Conservation (phyloP, 352 stramenopile genomes). For the Phytophthora fragariae region DNA sequence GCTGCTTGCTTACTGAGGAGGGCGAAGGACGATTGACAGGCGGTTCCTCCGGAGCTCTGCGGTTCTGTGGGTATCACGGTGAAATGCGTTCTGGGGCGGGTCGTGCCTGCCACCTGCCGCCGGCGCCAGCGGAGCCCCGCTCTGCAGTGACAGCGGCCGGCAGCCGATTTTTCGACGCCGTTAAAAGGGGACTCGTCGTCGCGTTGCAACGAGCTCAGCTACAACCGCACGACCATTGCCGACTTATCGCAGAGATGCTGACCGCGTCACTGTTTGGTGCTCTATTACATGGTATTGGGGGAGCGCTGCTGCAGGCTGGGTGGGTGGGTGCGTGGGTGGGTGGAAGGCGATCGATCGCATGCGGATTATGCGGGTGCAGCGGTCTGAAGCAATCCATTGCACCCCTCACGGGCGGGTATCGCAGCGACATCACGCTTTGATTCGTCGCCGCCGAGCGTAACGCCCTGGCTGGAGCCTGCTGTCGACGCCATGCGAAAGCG, state of each 20-base stretch:
- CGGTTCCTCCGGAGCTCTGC: slow-evolving; percentile 6
- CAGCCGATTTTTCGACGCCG: slow-evolving; percentile 30
- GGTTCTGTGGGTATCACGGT: slow-evolving; percentile 11
- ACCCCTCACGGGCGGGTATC: slow-evolving; percentile 7
- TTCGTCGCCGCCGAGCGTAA: not conserved
- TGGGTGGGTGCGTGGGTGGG: not conserved
- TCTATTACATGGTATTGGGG: no score
- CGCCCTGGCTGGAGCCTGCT: slow-evolving; percentile 4
- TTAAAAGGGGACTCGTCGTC: slow-evolving; percentile 12
- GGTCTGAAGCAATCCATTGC: not conserved
- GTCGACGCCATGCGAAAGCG: no score
- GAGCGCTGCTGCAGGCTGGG: not conserved
- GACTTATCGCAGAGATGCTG: slow-evolving; percentile 24
- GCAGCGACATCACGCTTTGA: slow-evolving; percentile 31
- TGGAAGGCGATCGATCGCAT: not conserved
- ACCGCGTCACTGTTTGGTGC: not conserved
- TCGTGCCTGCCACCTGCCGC: not conserved
- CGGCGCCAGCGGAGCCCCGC: not conserved
- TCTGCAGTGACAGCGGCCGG: slow-evolving; percentile 6
- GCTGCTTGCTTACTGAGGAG: no score
- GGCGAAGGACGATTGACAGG: not conserved
- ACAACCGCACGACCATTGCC: slow-evolving; percentile 11
- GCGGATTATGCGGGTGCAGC: not conserved
- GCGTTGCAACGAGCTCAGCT: not conserved
- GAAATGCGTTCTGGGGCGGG: slow-evolving; percentile 26